Evolutionary conservation across 2,329 filamentous ascomycete genomes (phyloP), one percentile per base, ranked within the genome.

Genomic region (Trichoderma guizhouense): DNA sequence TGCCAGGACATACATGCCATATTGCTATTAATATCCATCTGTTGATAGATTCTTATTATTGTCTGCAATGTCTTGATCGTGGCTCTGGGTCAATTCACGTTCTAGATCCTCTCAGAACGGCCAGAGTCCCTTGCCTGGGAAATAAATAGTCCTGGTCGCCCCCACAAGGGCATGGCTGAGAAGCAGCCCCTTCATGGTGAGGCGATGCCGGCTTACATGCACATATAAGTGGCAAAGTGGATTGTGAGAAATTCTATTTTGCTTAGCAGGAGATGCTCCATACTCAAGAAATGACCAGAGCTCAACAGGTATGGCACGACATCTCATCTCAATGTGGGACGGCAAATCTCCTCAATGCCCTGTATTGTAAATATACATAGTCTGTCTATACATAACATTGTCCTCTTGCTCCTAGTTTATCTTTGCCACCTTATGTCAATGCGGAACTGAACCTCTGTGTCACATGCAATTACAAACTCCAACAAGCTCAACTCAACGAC

Each of bases 21-120:
- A 18, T 53, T 58, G 24, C 64, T 58, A 67, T 67, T 53, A 66
- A 58, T 67, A 67, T 36, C 43, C 7, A 67, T 36, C 28, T n/a
- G 4, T 14, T 15, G 51, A 21, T 28, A 58, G 34, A 24, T 30
- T 30, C 32, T n/a, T 12, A 14, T n/a, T 7, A 7, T 28, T 30
- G 9, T 39, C 64, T 58, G 15, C 53, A 30, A 30, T 24, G 30
- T 34, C 36, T 64, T 57, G 3, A 30, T 30, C 51, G 47, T 47
- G 5, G 11, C 43, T 30, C 11, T 36, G 62, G 34, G 43, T 15
- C 21, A 68, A 43, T 55, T 21, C 26, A 12, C 24, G 65, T 68
- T 68, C 53, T 68, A 58, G 53, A 68, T 60, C 28, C 36, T 47
- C 30, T 12, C 55, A 21, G 28, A 51, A 18, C 30, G 21, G 7